Base-by-base conservation (phyloP, 768 basidiomycete species). In the Strobilomyces confusus region DNA sequence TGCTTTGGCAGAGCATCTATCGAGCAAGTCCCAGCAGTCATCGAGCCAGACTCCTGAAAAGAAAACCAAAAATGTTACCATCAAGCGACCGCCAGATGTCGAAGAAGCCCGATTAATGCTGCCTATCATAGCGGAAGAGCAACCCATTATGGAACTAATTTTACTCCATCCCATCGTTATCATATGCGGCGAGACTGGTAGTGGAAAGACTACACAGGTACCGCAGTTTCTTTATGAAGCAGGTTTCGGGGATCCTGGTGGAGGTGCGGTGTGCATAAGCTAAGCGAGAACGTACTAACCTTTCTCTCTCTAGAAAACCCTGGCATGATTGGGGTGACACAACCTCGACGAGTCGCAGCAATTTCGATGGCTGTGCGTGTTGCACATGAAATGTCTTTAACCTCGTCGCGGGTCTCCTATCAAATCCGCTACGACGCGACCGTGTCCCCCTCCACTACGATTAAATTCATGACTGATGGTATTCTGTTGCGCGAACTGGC, bases 381-480 rank as follows among this genome's bases (percentile, higher is more conserved):
- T 25, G 87, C 86, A n/a, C 79, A 89, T 45, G 97, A 99, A 71
- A 75, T 99, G n/a, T 88, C 89, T 6, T 74, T 98, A 14, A 79
- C 89, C 1, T 76, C 87, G 1, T 86, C 87, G 1, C 77, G 81
- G 23, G 92, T 98, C 7, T 95, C 97, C 0, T 95, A 98, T 69
- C 95, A 98, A 69, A 98, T 99, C 56, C 89, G 97, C 56, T 99
- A 98, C 66, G 95, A 98, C 60, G 89, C 92, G 1, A 98, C 93
- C 1, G 86, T 93, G 0, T 93, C 93, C 4, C 78, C 92, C 1
- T 78, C 82, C 20, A 99, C 97, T 2, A 86, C 86, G 9, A 94
- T 99, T 76, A 98, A 98, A 69, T 99, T 98, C 76, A 98, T 98
- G 95, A 99, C 97, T 7, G 97, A 99, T 63, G 97, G 97, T 74